phyloP scores from a whole-genome alignment of 1,284 basidiomycete species.

The Caloboletus inedulis region DNA sequence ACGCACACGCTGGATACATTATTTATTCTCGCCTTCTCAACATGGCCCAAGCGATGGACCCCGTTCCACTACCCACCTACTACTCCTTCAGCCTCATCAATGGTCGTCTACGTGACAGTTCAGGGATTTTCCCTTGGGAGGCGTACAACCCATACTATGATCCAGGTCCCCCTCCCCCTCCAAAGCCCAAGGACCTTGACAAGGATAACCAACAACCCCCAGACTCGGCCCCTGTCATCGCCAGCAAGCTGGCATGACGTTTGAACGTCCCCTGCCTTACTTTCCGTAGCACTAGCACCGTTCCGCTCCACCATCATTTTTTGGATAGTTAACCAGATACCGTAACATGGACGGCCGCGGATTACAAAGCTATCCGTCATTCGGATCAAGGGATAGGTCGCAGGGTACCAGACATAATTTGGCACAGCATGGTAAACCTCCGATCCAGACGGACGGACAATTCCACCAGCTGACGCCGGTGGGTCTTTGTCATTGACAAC shows the following conservation, averaged over 20 bases:
- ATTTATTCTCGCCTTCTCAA: constrained; percentile 45
- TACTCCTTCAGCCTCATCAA: constrained; percentile 55
- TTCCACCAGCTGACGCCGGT: neutral
- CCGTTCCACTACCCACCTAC: constrained; percentile 42
- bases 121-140: constrained; percentile 41
- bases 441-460: constrained; percentile 1
- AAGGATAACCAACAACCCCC: constrained; percentile 5
- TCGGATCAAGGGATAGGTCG: neutral
- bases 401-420: neutral
- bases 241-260: neutral
- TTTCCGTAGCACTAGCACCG: neutral
- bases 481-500: neutral
- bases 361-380: neutral
- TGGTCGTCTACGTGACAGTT: constrained; percentile 44
- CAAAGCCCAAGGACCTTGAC: constrained; percentile 30
- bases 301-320: neutral
- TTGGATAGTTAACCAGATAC: neutral
- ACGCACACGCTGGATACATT: constrained; percentile 57
- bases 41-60: constrained; percentile 40
- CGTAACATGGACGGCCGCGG: neutral
- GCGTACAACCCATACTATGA: constrained; percentile 65
- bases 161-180: constrained; percentile 59
- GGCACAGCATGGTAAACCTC: neutral
- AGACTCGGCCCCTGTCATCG: neutral
- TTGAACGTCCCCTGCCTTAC: neutral